These are phyloP conservation scores for Limonium bicolor DNA, from an alignment of 148 eudicot species.

Conservation along the genomic window DNA sequence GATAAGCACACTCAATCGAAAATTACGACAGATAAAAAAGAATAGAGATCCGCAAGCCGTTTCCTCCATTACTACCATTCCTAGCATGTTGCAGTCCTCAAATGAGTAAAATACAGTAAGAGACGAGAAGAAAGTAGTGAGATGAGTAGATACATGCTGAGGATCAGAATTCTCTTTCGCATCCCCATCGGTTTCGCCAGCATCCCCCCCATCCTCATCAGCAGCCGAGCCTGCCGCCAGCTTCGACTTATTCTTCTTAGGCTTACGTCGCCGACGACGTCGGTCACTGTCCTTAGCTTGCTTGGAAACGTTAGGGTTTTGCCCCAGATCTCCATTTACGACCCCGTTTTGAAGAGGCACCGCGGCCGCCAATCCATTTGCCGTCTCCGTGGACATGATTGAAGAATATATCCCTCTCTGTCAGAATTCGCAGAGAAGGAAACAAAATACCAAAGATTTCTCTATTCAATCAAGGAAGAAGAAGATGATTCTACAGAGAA, in stretches of 20 bases:
- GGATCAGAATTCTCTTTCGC: slow-evolving; percentile 34
- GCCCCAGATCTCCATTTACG: slow-evolving; percentile 14
- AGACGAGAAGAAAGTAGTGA: too few species aligned
- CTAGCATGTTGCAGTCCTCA: too few species aligned
- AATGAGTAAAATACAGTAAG: not conserved
- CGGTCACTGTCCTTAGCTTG: slow-evolving; percentile 56
- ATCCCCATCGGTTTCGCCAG: slow-evolving; percentile 10
- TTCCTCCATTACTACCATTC: too few species aligned
- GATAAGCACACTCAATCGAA: too few species aligned
- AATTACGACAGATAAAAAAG: too few species aligned
- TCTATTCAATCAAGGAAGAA: too few species aligned
- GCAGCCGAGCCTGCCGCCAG: slow-evolving; percentile 6
- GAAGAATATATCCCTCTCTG: too few species aligned
- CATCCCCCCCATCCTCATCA: slow-evolving; percentile 19
- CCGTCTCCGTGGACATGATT: slow-evolving; percentile 41
- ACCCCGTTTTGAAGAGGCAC: slow-evolving; percentile 20
- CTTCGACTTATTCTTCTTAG: slow-evolving; percentile 44
- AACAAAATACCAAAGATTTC: too few species aligned
- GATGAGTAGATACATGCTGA: slow-evolving; percentile 12
- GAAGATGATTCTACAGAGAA: too few species aligned
- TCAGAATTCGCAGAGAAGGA: too few species aligned
- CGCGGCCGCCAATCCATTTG: slow-evolving; percentile 12
- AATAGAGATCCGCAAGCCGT: too few species aligned
- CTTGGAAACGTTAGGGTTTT: slow-evolving; percentile 35
- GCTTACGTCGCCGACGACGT: slow-evolving; percentile 68